Conservation (phyloP, 768 basidiomycete species). For the Termitomyces sp. region DNA sequence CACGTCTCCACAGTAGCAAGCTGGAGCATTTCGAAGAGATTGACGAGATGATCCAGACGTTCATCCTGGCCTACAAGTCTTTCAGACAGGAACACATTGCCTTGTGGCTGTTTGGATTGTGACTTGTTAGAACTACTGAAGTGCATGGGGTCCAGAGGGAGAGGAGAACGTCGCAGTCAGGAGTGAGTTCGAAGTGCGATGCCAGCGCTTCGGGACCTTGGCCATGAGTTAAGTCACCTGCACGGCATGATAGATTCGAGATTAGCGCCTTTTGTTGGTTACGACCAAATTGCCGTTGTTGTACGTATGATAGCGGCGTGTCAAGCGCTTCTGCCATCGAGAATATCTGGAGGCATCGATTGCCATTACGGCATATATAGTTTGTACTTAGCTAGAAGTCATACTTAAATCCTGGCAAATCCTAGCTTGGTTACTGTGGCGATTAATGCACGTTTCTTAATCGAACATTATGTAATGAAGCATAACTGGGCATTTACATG, state of each 20-base stretch:
- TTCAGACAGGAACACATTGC: slow-evolving; percentile 20
- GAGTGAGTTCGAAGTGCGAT: neutral
- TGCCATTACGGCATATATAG: no score
- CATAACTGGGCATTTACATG: no score
- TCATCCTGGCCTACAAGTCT: slow-evolving; percentile 38
- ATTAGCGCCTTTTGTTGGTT: slow-evolving; percentile 1
- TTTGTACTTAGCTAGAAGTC: no score
- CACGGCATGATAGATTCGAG: neutral
- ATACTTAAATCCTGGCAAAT: no score
- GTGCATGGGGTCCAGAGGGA: neutral
- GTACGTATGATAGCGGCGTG: no score
- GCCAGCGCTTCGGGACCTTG: neutral
- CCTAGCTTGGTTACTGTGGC: no score
- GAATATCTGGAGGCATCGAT: no score
- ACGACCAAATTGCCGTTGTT: neutral
- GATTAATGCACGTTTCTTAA: no score
- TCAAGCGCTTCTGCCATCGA: no score
- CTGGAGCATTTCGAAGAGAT: slow-evolving; percentile 40
- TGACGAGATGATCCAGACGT: slow-evolving; percentile 29
- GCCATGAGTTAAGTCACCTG: slow-evolving; percentile 1
- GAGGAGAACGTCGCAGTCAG: neutral
- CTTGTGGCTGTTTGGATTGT: neutral
- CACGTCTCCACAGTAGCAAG: slow-evolving; percentile 37
- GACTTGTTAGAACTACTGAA: neutral
- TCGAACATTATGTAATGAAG: no score